Conservation (phyloP, 768 basidiomycete genomes). For the Boletus bicolor region DNA sequence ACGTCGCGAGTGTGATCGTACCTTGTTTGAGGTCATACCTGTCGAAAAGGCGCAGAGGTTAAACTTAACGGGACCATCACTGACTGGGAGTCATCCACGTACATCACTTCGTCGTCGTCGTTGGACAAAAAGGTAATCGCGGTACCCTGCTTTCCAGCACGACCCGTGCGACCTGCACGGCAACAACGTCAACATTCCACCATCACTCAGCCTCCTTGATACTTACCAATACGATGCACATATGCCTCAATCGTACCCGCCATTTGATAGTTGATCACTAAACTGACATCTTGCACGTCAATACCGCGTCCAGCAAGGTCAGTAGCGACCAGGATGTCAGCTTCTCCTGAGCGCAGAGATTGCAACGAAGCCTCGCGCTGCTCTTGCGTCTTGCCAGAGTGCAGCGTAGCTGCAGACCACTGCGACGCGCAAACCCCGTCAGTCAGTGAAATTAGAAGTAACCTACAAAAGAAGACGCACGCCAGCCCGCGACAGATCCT, state of each 20-base stretch:
- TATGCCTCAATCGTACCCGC: slow-evolving; percentile 94
- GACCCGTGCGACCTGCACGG: slow-evolving; percentile 87
- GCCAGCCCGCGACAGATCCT: slow-evolving; percentile 86
- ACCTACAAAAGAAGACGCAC: slow-evolving; percentile 44
- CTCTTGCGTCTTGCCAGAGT: slow-evolving; percentile 97
- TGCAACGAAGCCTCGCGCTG: slow-evolving; percentile 93
- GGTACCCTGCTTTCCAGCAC: slow-evolving; percentile 92
- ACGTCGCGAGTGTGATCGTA: slow-evolving; percentile 29
- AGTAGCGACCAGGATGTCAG: slow-evolving; percentile 91
- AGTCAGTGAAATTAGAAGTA: neutral
- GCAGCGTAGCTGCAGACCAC: slow-evolving; percentile 90
- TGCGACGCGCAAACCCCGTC: slow-evolving; percentile 29
- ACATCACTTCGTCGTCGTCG: slow-evolving; percentile 98
- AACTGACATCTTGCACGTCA: slow-evolving; percentile 93
- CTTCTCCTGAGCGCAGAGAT: slow-evolving; percentile 78
- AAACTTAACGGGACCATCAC: slow-evolving; percentile 1
- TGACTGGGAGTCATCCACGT: slow-evolving; percentile 33
- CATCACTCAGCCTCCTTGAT: neutral
- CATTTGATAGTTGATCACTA: slow-evolving; percentile 99
- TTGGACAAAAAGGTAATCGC: slow-evolving; percentile 96
- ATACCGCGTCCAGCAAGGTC: slow-evolving; percentile 98
- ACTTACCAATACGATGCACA: slow-evolving; percentile 93
- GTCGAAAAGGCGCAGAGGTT: slow-evolving; percentile 7
- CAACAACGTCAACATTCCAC: slow-evolving; percentile 1
- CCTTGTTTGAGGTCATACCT: slow-evolving; percentile 97